phyloP scores from a whole-genome alignment of 225 moss, liverwort and hornwort species.

The Marchantia polymorpha region DNA sequence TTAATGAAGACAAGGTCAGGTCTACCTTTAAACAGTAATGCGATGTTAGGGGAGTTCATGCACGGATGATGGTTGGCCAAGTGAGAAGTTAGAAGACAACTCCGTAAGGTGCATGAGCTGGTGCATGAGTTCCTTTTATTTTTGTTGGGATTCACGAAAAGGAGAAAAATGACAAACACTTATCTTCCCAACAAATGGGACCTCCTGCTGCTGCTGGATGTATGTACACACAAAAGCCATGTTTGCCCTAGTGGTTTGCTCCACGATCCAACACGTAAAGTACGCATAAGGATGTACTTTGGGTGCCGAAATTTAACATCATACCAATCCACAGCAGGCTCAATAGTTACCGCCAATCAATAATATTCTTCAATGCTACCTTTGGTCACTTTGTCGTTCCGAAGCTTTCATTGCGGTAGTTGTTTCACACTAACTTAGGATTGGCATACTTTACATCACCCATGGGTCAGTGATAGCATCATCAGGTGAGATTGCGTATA shows the following conservation, averaged over 20 bases:
- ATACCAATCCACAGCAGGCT: not conserved
- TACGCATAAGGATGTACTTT: conserved; percentile 1
- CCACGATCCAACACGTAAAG: conserved; percentile 16
- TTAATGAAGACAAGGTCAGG: conserved; percentile 5
- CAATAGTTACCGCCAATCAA: not conserved
- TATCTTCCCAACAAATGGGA: conserved; percentile 16
- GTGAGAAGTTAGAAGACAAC: not conserved
- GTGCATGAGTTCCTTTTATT: conserved; percentile 11
- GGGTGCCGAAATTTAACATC: not conserved
- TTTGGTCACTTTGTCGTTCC: not conserved
- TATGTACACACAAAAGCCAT: not conserved
- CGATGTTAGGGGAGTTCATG: conserved; percentile 3
- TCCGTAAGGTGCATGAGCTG: conserved; percentile 13
- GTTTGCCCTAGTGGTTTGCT: conserved; percentile 13
- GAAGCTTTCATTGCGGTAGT: conserved; percentile 5
- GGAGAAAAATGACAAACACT: conserved; percentile 5
- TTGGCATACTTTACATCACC: not conserved
- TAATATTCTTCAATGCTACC: conserved; percentile 1
- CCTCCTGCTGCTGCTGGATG: conserved; percentile 10
- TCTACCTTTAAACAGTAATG: conserved; percentile 8
- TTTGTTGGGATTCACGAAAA: conserved; percentile 9
- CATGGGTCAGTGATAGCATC: conserved; percentile 8
- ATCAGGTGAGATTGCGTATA: conserved; percentile 9
- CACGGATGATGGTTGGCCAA: conserved; percentile 12
- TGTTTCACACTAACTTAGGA: conserved; percentile 14